A percentile compares a stretch with the other conserved stretches of the same genome.
Conservation (phyloP, 2,329 filamentous ascomycete genomes). For the Alternaria brassicae region DNA sequence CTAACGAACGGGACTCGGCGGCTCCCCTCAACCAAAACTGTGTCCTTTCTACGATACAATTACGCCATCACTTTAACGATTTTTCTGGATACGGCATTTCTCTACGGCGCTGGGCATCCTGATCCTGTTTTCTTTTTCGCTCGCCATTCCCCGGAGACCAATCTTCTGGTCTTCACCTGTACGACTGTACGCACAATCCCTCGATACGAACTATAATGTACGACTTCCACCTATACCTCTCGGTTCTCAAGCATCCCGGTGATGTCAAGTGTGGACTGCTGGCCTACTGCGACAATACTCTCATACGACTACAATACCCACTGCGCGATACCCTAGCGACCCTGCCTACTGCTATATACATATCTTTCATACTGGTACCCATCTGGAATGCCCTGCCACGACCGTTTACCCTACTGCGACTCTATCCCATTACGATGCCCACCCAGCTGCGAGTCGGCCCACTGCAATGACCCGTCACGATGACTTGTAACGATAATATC, state of each 20-base stretch:
- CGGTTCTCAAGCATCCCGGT: conserved; percentile 30
- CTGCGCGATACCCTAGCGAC: conserved; percentile 21
- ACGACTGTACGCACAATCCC: conserved; percentile 15
- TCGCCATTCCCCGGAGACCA: conserved; percentile 17
- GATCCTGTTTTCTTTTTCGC: conserved; percentile 15
- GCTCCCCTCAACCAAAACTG: conserved; percentile 10
- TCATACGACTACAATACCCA: conserved; percentile 13
- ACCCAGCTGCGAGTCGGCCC: conserved; percentile 14
- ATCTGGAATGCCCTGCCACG: conserved; percentile 26
- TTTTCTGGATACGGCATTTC: conserved; percentile 8
- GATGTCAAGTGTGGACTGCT: conserved; percentile 27
- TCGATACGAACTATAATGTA: conserved; percentile 37
- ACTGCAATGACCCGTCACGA: conserved; percentile 19
- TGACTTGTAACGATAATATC: conserved; percentile 8
- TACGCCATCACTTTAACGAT: conserved; percentile 3
- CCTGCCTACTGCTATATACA: conserved; percentile 20
- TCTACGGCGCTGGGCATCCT: conserved; percentile 11
- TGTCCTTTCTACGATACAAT: conserved; percentile 8
- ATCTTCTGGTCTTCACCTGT: conserved; percentile 22
- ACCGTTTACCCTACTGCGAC: conserved; percentile 14
- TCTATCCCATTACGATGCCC: conserved; percentile 10
- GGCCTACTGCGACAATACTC: conserved; percentile 17
- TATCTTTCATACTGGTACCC: conserved; percentile 20
- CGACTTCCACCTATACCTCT: conserved; percentile 29
- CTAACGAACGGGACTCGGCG: neutral